phyloP scores from a whole-genome alignment of 176 grass and related monocot species.

The Microstegium vimineum region DNA sequence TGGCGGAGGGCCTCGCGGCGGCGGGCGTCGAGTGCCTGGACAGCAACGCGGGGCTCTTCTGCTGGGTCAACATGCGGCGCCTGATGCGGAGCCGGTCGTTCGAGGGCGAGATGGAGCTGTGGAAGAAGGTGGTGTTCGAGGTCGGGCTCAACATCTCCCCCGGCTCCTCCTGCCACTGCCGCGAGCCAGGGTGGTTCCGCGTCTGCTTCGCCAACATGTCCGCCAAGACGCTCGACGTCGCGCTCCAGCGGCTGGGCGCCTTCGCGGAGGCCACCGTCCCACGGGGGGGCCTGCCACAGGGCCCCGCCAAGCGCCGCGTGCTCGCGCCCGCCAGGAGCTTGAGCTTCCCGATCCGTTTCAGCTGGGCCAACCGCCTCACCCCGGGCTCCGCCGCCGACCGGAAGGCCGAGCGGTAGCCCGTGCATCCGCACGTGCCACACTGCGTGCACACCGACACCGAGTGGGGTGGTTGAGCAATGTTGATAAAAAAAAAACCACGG shows the following conservation, averaged over 20 bases:
- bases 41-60: slow-evolving; percentile 81
- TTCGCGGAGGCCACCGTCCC: slow-evolving; percentile 37
- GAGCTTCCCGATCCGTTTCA: slow-evolving; percentile 35
- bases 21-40: slow-evolving; percentile 46
- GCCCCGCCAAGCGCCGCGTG: neutral
- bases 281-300: neutral
- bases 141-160: slow-evolving; percentile 86
- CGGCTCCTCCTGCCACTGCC: slow-evolving; percentile 88
- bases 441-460: too few relatives aligned
- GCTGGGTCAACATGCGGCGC: slow-evolving; percentile 75
- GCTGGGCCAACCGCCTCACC: slow-evolving; percentile 43
- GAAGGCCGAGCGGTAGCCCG: slow-evolving; percentile 48
- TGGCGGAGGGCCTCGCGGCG: slow-evolving; percentile 41
- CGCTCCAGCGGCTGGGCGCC: slow-evolving; percentile 46
- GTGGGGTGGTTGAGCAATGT: neutral
- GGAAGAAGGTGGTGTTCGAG: slow-evolving; percentile 83
- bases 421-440: too few relatives aligned
- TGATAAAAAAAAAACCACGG: neutral
- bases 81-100: slow-evolving; percentile 48
- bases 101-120: slow-evolving; percentile 79
- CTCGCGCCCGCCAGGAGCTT: slow-evolving; percentile 17
- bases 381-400: slow-evolving; percentile 30
- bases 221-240: slow-evolving; percentile 59
- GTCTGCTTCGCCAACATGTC: slow-evolving; percentile 98
- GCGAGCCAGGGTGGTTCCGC: slow-evolving; percentile 88